Evolutionary conservation across 345 rosid species (phyloP).

Genomic region (Salix brachista): DNA sequence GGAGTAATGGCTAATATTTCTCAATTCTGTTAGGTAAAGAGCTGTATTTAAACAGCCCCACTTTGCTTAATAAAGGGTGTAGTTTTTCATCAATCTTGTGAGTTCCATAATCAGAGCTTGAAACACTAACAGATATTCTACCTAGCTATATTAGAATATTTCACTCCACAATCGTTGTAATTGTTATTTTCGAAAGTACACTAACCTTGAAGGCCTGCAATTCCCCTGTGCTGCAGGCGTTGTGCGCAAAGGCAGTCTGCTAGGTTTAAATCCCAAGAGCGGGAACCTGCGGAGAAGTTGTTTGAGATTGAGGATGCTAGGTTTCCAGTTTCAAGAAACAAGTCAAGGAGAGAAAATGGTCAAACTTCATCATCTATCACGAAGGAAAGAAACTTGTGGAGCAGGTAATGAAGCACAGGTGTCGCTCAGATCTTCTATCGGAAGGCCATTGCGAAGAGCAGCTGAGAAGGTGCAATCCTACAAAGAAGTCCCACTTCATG

Average conservation of each 20-base stretch:
- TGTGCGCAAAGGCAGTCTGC: conserved; percentile 61
- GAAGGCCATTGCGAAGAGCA: conserved; percentile 56
- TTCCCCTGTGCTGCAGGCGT: conserved; percentile 33
- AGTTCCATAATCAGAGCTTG: no score
- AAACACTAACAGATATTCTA: no score
- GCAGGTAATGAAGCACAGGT: conserved; percentile 20
- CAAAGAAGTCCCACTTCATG: conserved; percentile 47
- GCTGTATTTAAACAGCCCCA: no score
- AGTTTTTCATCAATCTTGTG: no score
- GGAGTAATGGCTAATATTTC: no score
- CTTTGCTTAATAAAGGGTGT: no score
- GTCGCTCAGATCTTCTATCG: conserved; percentile 38
- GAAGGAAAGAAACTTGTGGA: conserved; percentile 19
- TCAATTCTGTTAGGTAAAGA: no score
- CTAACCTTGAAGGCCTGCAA: background rate
- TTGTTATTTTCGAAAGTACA: background rate
- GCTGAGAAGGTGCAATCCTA: conserved; percentile 58
- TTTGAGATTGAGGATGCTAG: conserved; percentile 55
- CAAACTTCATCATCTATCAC: conserved; percentile 2
- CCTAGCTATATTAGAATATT: background rate
- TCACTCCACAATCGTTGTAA: no score
- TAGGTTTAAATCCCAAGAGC: conserved; percentile 44
- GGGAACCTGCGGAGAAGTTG: conserved; percentile 42
- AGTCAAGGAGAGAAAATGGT: conserved; percentile 25
- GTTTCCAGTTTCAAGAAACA: conserved; percentile 17